Evolutionary conservation across 371 early-diverging fungal genomes (phyloP).

Genomic region (Mortierella sp.): DNA sequence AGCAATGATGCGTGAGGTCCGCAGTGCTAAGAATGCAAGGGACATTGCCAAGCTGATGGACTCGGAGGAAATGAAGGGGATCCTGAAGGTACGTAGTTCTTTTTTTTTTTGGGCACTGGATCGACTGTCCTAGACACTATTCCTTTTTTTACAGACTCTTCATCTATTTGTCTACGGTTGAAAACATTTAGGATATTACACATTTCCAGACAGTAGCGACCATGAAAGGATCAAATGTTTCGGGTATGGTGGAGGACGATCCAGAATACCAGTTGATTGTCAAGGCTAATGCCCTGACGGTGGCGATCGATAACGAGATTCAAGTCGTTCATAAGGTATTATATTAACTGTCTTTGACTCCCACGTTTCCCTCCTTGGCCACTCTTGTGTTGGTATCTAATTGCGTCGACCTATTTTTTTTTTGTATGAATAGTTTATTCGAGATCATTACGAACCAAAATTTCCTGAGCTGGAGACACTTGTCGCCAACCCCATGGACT

Average conservation of each 20-base stretch:
- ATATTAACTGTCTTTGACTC: neutral
- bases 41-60: conserved; percentile 55
- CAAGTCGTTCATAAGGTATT: conserved; percentile 86
- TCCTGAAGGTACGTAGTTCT: conserved; percentile 48
- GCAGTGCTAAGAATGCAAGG: conserved; percentile 26
- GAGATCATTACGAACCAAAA: conserved; percentile 88
- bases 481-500: conserved; percentile 88
- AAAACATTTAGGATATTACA: conserved; percentile 63
- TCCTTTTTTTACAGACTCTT: neutral
- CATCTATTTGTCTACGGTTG: neutral
- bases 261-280: conserved; percentile 93
- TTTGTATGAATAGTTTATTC: conserved; percentile 71
- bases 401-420: neutral
- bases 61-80: conserved; percentile 38
- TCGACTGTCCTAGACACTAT: conserved; percentile 3
- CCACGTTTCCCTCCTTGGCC: no score
- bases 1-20: conserved; percentile 37
- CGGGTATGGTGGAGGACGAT: conserved; percentile 79
- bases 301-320: conserved; percentile 91
- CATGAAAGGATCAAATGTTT: conserved; percentile 53
- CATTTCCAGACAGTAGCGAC: conserved; percentile 59
- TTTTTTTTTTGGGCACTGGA: conserved; percentile 10
- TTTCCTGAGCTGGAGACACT: conserved; percentile 94
- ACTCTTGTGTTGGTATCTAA: no score
- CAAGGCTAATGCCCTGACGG: conserved; percentile 85